Conservation (phyloP, 805 yeast genomes). For the Ogataea sp. region DNA sequence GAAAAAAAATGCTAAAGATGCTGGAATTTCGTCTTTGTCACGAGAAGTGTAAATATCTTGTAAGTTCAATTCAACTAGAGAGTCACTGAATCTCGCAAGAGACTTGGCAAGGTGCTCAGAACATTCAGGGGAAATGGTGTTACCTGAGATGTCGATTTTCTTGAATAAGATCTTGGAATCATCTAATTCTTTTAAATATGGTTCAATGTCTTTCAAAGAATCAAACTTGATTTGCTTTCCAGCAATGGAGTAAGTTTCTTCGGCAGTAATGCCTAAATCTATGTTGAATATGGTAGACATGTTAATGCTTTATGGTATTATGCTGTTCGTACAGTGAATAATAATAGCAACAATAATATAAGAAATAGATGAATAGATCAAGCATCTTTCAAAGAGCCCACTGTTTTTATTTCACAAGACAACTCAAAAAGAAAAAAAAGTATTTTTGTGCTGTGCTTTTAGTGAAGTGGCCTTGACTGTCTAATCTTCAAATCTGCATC, state of each 20-base stretch:
- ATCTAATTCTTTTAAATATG: slow-evolving; percentile 53
- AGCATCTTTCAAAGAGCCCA: too few species aligned
- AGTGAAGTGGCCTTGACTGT: too few species aligned
- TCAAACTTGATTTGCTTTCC: slow-evolving; percentile 75
- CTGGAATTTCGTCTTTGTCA: slow-evolving; percentile 89
- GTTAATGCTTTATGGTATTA: too few species aligned
- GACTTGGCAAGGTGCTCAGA: slow-evolving; percentile 61
- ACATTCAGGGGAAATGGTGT: slow-evolving; percentile 90
- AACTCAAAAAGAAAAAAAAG: too few species aligned
- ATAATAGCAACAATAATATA: not conserved
- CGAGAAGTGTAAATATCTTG: slow-evolving; percentile 95
- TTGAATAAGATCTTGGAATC: slow-evolving; percentile 26
- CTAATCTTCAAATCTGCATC: too few species aligned
- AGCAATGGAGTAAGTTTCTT: slow-evolving; percentile 52
- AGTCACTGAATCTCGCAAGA: slow-evolving; percentile 31
- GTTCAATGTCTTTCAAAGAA: slow-evolving; percentile 60
- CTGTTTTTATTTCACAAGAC: too few species aligned
- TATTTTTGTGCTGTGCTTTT: too few species aligned
- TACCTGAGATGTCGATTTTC: slow-evolving; percentile 79
- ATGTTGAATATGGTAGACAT: slow-evolving; percentile 28
- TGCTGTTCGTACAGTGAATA: too few species aligned
- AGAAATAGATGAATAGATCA: not conserved
- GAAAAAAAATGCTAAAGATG: slow-evolving; percentile 62
- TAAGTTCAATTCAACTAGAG: slow-evolving; percentile 64
- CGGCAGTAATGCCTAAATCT: slow-evolving; percentile 33